phyloP scores from a whole-genome alignment of 192 early-diverging fungal genomes.

The Lunasporangiospora selenospora region DNA sequence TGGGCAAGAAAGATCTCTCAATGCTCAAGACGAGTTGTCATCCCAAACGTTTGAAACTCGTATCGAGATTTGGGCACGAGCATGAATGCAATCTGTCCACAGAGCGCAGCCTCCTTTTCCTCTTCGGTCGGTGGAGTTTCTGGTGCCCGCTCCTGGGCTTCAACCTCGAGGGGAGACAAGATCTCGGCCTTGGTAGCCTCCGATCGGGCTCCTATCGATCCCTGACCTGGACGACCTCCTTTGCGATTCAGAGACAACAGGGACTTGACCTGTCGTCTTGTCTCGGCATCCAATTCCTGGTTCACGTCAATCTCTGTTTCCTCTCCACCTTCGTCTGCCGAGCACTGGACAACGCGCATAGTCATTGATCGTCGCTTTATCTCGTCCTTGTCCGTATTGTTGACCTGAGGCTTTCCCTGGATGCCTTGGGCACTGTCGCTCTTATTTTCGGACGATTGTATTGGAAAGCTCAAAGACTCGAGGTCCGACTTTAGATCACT shows the following conservation, averaged over 20 bases:
- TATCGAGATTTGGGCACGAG: constrained; percentile 46
- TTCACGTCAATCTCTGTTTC: not conserved
- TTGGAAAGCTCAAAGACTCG: no score
- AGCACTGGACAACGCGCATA: no score
- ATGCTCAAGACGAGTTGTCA: no score
- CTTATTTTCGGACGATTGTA: no score
- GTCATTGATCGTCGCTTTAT: no score
- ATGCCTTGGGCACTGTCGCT: no score
- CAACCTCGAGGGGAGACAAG: constrained; percentile 21
- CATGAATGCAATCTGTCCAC: constrained; percentile 40
- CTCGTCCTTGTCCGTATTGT: no score
- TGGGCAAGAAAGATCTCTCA: no score
- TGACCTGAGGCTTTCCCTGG: no score
- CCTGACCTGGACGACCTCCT: constrained; percentile 5
- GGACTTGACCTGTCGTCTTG: constrained; percentile 21
- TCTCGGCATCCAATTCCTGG: constrained; percentile 5
- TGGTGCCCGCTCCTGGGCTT: constrained; percentile 12
- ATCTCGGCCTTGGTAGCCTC: not conserved
- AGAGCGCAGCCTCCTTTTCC: constrained; percentile 1
- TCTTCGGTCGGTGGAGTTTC: not conserved
- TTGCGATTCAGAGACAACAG: constrained; percentile 30
- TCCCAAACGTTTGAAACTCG: constrained; percentile 42
- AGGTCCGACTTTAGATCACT: no score
- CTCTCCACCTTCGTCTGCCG: no score
- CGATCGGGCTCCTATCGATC: no score